A percentile compares a stretch with the other conserved stretches of the same genome.
Conservation (phyloP, 306 rosid genomes). For the Alnus glutinosa region DNA sequence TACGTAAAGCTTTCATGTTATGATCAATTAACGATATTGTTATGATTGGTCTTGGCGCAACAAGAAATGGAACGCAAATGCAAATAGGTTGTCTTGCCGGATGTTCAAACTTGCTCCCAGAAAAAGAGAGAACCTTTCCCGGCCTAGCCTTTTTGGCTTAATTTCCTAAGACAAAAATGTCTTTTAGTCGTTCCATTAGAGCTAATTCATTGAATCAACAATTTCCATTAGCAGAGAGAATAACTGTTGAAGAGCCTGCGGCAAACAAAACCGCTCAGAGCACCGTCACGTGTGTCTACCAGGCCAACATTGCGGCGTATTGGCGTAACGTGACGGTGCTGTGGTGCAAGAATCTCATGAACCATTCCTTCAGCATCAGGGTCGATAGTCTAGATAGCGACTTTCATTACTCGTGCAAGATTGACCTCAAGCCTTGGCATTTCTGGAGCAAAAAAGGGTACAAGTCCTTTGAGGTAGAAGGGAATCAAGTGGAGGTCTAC, state of each 20-base stretch:
- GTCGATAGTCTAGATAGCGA: slow-evolving; percentile 59
- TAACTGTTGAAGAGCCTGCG: slow-evolving; percentile 58
- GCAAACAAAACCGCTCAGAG: slow-evolving; percentile 63
- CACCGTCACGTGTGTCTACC: slow-evolving; percentile 76
- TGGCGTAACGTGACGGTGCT: slow-evolving; percentile 66
- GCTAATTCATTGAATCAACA: slow-evolving; percentile 45
- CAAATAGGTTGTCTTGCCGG: too few species aligned
- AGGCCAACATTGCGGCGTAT: slow-evolving; percentile 48
- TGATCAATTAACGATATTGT: background rate
- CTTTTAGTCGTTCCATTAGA: slow-evolving; percentile 51
- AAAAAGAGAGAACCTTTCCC: background rate
- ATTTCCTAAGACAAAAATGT: slow-evolving; percentile 28
- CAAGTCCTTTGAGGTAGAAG: slow-evolving; percentile 63
- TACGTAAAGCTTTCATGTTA: background rate
- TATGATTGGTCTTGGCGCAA: background rate
- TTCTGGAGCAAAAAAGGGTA: slow-evolving; percentile 87
- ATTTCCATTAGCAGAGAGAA: slow-evolving; percentile 55
- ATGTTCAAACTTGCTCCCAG: background rate
- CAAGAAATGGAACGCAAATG: background rate
- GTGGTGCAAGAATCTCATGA: slow-evolving; percentile 78
- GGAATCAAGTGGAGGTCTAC: slow-evolving; percentile 54
- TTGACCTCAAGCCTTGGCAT: slow-evolving; percentile 82
- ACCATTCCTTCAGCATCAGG: slow-evolving; percentile 56
- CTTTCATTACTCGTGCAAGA: slow-evolving; percentile 53
- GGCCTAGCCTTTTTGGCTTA: background rate